Base-by-base conservation (phyloP, 306 rosid genomes). In the Sicyos baderoa region DNA sequence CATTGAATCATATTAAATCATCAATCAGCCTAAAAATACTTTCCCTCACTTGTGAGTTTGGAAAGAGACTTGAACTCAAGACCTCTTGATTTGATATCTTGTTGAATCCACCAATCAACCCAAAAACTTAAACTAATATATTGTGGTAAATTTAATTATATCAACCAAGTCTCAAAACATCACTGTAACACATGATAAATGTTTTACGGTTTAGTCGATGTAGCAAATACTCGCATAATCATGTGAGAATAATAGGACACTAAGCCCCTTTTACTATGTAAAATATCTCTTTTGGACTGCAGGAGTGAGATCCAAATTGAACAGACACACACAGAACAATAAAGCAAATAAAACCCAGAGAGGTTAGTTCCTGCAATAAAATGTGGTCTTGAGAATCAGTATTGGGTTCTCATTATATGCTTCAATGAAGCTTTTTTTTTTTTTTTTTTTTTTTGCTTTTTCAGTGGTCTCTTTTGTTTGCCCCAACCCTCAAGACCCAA, bases 381-480 rank as follows among this genome's bases (percentile, higher is more conserved):
- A 29, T 8, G 16, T 29, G 66, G 47, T 59, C 66, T 14, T 57
- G 6, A 14, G 64, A 66, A 66, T 21, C 54, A 21, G 55, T 47
- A 35, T 45, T 22, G 56, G 56, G 35, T 66, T 66, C 71, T 66
- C 18, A 47, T 47, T 49, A 15, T 66, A 45, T 66, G 70, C 71
- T 48, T 22, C 37, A 23, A 27, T 48, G 44, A 11, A 48, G 44
- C 70, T 22, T 23, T 67, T 37, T 35, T 25, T 2, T 32, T 32
- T 32, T 2, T 0, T 6, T 37, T 7, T 40, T 40, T 40, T 67
- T 48, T 13, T 25, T 47, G 55, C 71, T 87, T 85, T 85, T 77
- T 83, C 75, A 45, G 55, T 73, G 48, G 65, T 69, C 82, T 77
- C 77, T 74, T 56, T 81, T 82, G 64, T 13, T 60, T 59, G 61